Conservation (phyloP, 2,329 filamentous ascomycete species). For the Aspergillus fijiensis region DNA sequence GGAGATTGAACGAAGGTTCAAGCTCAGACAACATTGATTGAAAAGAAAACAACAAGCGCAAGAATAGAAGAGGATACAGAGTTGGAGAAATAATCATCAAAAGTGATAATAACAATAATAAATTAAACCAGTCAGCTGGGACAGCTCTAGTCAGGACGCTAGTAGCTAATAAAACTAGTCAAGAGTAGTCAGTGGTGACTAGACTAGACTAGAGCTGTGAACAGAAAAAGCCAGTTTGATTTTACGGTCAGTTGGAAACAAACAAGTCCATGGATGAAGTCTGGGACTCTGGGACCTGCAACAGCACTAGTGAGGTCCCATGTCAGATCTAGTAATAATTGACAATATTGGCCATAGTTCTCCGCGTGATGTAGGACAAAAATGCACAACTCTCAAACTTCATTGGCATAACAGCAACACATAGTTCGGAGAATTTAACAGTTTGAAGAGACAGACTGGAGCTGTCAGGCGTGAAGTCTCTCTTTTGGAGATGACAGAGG, state of each 20-base stretch:
- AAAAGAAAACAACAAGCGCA: constrained; percentile 3
- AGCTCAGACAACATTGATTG: constrained; percentile 3
- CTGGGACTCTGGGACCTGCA: constrained; percentile 13
- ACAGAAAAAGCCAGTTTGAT: constrained; percentile 11
- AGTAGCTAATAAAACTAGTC: constrained; percentile 17
- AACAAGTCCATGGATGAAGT: constrained; percentile 26
- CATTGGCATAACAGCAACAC: constrained; percentile 5
- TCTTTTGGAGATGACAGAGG: not conserved
- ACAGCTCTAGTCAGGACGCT: constrained; percentile 19
- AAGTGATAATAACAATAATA: constrained; percentile 11
- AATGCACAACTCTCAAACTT: constrained; percentile 8
- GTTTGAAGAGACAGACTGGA: not conserved
- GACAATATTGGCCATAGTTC: constrained; percentile 18
- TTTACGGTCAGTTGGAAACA: constrained; percentile 19
- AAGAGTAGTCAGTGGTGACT: constrained; percentile 1
- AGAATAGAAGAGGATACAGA: constrained; percentile 10
- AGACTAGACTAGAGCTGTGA: not conserved
- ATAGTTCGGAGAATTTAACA: not conserved
- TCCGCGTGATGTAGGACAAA: constrained; percentile 2
- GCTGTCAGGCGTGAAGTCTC: not conserved
- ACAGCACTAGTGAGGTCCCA: constrained; percentile 21
- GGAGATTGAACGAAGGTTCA: constrained; percentile 11
- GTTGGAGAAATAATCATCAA: not conserved
- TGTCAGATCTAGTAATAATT: constrained; percentile 25
- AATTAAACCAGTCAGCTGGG: constrained; percentile 21